Base-by-base conservation (phyloP, 2,329 filamentous ascomycete genomes). In the Gnomoniopsis smithogilvyi region DNA sequence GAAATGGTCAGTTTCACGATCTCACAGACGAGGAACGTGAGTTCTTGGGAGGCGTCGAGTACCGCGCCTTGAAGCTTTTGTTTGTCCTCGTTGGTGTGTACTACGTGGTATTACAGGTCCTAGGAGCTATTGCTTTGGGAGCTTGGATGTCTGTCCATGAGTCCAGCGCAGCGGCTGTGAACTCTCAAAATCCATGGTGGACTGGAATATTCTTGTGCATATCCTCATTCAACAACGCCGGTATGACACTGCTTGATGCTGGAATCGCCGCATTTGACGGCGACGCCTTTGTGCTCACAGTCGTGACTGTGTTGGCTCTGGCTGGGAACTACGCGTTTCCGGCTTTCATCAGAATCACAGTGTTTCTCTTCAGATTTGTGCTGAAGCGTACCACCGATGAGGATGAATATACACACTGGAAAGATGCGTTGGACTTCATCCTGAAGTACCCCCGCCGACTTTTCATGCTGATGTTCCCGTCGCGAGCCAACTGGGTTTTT, bases 401-500 rank as follows among this genome's bases (percentile, higher is more conserved):
- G 52, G 66, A 71, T 46, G 71, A 72, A 0, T 68, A 69, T 43
- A 74, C 73, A 58, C 70, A 75, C 26, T 67, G 76, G 47, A 67
- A 68, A 26, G 74, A 75, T 17, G 60, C 58, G 70, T 73, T 30
- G 70, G 76, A 74, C 50, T 84, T 84, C 61, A 80, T 85, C 33
- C 75, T 85, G 43, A 75, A 77, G 48, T 83, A 84, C 45, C 83
- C 82, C 0, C 76, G 83, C 2, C 77, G 84, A 17, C 81, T 86
- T 3, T 87, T 85, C 62, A 85, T 84, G 1, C 82, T 84, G 30
- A 73, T 91, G 2, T 90, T 90, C 64, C 86, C 87, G 0, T 76
- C 79, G 3, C 76, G 79, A 0, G 8, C 70, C 73, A 80, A 1
- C 81, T 80, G 78, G 79, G 79, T 67, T 69, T 85, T 2, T 68